Percentiles rank a stretch among this genome's conserved stretches.
Conservation (phyloP, 1,139 yeast species). For the Debaryomyces udenii region DNA sequence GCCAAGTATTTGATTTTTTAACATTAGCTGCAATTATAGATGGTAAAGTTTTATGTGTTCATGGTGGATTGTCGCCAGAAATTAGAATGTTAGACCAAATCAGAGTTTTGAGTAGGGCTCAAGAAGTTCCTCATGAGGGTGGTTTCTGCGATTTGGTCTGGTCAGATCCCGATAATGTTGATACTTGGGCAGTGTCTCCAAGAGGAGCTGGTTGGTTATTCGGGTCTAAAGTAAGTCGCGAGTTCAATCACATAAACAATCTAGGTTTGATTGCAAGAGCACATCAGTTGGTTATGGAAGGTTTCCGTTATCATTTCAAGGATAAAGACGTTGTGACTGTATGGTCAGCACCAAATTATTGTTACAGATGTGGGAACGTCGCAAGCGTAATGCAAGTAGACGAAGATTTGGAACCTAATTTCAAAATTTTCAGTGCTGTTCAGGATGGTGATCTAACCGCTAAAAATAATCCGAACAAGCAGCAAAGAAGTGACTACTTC, state of each 20-base stretch:
- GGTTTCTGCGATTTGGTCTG: constrained; percentile 97
- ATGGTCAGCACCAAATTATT: constrained; percentile 98
- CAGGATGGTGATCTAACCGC: constrained; percentile 78
- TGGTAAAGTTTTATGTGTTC: constrained; percentile 91
- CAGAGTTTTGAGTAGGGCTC: constrained; percentile 93
- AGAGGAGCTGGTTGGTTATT: constrained; percentile 99
- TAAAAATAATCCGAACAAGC: constrained; percentile 68
- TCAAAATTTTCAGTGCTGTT: constrained; percentile 93
- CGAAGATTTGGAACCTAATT: constrained; percentile 83
- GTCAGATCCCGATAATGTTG: constrained; percentile 98
- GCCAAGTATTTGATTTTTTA: constrained; percentile 92
- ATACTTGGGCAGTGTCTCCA: constrained; percentile 98
- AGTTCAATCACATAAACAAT: constrained; percentile 91
- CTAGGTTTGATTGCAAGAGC: constrained; percentile 90
- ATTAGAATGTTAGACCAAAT: constrained; percentile 96
- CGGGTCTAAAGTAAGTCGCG: constrained; percentile 90
- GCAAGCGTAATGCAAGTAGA: constrained; percentile 98
- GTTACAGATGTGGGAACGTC: constrained; percentile 97
- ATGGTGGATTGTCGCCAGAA: constrained; percentile 97
- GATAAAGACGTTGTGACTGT: constrained; percentile 96
- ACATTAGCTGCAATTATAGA: constrained; percentile 94
- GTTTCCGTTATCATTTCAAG: constrained; percentile 91
- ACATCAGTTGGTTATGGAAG: constrained; percentile 98
- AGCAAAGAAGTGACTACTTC: constrained; percentile 84
- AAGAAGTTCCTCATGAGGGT: constrained; percentile 98